Evolutionary conservation across 78 protist genomes (phyloP).

Genomic region (Dictyostelium citrinum): DNA sequence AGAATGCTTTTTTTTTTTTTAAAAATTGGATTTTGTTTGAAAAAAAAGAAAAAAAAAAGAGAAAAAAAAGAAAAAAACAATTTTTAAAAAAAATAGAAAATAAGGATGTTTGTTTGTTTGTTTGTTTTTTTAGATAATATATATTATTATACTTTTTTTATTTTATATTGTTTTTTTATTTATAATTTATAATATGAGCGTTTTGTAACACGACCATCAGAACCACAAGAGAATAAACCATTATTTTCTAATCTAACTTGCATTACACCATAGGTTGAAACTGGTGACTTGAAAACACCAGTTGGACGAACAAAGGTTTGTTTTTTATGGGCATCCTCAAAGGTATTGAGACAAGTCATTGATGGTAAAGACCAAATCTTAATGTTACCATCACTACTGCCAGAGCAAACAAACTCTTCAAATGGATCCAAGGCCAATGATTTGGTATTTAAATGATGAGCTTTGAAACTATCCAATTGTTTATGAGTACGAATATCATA

Average conservation of each 20-base stretch:
- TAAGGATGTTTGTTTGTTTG: neutral
- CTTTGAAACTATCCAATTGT: constrained; percentile 51
- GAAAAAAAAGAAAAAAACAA: neutral
- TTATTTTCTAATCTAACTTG: constrained; percentile 64
- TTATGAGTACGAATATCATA: constrained; percentile 72
- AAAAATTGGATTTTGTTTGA: neutral
- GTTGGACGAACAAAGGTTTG: constrained; percentile 78
- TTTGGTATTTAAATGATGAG: constrained; percentile 55
- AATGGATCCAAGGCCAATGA: constrained; percentile 52
- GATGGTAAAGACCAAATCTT: constrained; percentile 77
- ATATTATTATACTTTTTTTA: neutral
- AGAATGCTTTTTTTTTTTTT: neutral
- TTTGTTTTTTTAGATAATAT: neutral
- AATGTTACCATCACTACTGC: constrained; percentile 72
- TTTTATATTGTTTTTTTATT: neutral
- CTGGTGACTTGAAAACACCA: constrained; percentile 62
- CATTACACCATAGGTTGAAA: constrained; percentile 78
- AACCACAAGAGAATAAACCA: constrained; percentile 66
- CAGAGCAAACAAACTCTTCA: constrained; percentile 57
- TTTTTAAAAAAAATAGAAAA: neutral
- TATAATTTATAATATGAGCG: neutral
- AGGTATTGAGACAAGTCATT: constrained; percentile 27
- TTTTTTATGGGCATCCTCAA: constrained; percentile 72
- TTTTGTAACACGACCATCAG: constrained; percentile 61
- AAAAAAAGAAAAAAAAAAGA: neutral